Base-by-base conservation (phyloP, 768 basidiomycete genomes). In the Gloeostereum incarnatum region DNA sequence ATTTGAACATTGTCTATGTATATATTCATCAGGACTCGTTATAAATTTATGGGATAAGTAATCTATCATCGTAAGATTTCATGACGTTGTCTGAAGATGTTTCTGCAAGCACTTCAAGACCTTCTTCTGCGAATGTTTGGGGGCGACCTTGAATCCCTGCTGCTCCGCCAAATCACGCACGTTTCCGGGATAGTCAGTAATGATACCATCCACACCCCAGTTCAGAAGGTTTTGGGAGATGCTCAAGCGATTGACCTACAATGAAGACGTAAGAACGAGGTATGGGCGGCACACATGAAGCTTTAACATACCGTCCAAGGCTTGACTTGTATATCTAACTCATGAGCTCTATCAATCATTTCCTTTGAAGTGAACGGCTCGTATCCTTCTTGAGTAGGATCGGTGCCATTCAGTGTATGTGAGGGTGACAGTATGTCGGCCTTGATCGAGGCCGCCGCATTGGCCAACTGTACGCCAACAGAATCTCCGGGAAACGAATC, bases 161-260 rank as follows among this genome's bases (percentile, higher is more conserved):
- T 77, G 70, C 43, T 74, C 63, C 6, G 71, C 65, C 53, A 73
- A 67, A 35, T 76, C 60, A 26, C 80, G 71, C 33, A 86, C 57
- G 17, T 69, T 58, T 31, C 63, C 57, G 3, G 86, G 81, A 52
- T 77, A 84, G 51, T 89, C 85, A 4, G 83, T 76, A 48, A 89
- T 88, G 40, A 89, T 72, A 0, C 84, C 86, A 53, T 88, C 85
- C 0, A 75, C 77, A 3, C 73, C 73, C 62, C 68, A 71, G 11
- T 65, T 64, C 23, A 78, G 39, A 29, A 88, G 51, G 45, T 77
- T 65, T n/a, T 81, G 74, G 2, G 72, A 69, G 25, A 75, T 60
- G 47, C 72, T 76, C 40, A 82, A 58, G 14, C 65, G 60, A 51
- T 87, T 75, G 42, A 81, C 68, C 81, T 84, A 49, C 5, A 42